Conservation (phyloP, 1,284 basidiomycete genomes). For the Cryptococcus sp. region DNA sequence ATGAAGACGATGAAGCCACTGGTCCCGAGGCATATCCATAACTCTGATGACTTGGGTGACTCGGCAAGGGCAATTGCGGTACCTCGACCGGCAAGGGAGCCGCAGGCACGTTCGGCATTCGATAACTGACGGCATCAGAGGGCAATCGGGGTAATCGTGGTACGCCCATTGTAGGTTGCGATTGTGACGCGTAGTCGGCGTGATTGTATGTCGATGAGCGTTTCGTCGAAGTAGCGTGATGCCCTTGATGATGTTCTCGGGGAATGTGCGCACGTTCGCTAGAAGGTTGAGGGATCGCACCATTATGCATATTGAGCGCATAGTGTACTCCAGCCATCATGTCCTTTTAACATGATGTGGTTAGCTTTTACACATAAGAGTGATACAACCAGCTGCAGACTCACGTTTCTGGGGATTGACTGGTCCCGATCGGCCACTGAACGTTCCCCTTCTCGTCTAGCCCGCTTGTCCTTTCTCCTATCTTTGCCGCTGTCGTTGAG, state of each 20-base stretch:
- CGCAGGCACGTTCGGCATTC: slow-evolving; percentile 4
- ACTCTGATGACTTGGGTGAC: neutral
- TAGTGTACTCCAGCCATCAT: slow-evolving; percentile 25
- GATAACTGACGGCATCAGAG: slow-evolving; percentile 10
- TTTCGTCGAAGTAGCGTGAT: neutral
- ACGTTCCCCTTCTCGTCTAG: neutral
- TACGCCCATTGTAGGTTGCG: neutral
- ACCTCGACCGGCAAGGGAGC: neutral
- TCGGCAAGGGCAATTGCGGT: neutral
- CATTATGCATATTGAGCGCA: slow-evolving; percentile 29
- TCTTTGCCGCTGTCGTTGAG: no score
- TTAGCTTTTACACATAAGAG: no score
- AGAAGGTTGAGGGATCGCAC: neutral
- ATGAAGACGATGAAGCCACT: neutral
- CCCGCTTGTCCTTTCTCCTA: no score
- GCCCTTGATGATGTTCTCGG: neutral
- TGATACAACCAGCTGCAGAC: neutral
- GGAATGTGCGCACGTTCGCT: neutral
- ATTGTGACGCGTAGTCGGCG: neutral
- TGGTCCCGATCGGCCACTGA: neutral
- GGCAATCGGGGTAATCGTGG: slow-evolving; percentile 12
- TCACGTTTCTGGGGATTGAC: neutral
- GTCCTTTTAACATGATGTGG: slow-evolving; percentile 5
- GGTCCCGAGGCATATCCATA: neutral
- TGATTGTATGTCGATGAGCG: slow-evolving; percentile 1